phyloP scores from a whole-genome alignment of 2,329 filamentous ascomycete genomes.

The Fusarium piperis region DNA sequence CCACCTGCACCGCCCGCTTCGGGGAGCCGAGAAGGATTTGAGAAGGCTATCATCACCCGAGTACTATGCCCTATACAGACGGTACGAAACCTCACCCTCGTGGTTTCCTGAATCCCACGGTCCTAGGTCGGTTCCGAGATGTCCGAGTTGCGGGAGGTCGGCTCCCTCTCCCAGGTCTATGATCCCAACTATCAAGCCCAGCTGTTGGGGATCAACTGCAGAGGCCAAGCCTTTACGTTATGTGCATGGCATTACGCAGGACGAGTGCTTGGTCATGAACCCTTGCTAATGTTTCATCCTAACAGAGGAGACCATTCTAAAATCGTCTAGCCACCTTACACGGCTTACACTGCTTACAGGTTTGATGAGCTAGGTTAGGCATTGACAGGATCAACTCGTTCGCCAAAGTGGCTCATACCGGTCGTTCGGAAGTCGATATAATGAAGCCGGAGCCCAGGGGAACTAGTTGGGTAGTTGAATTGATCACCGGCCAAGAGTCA shows the following conservation, averaged over 20 bases:
- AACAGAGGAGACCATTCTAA: not conserved
- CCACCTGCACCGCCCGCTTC: not conserved
- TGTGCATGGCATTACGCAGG: not conserved
- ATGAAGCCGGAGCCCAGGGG: not conserved
- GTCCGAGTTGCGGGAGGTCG: not conserved
- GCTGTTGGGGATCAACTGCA: not conserved
- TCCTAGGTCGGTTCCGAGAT: not conserved
- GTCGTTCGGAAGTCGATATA: not conserved
- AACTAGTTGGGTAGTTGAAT: not conserved
- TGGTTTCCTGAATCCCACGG: not conserved
- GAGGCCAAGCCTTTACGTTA: not conserved
- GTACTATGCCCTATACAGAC: conserved; percentile 4
- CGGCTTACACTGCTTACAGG: not conserved
- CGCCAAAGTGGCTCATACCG: not conserved
- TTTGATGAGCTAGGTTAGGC: not conserved
- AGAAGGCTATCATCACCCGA: not conserved
- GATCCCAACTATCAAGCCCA: not conserved
- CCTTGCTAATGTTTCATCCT: not conserved
- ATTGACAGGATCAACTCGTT: not conserved
- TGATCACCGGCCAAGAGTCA: not conserved
- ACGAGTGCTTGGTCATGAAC: not conserved
- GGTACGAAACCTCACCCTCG: not conserved
- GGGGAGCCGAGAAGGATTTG: not conserved
- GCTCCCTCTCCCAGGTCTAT: not conserved
- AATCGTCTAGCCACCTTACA: conserved; percentile 4